Conservation (phyloP, 2,329 filamentous ascomycete genomes). For the Paecilomyces sp. region DNA sequence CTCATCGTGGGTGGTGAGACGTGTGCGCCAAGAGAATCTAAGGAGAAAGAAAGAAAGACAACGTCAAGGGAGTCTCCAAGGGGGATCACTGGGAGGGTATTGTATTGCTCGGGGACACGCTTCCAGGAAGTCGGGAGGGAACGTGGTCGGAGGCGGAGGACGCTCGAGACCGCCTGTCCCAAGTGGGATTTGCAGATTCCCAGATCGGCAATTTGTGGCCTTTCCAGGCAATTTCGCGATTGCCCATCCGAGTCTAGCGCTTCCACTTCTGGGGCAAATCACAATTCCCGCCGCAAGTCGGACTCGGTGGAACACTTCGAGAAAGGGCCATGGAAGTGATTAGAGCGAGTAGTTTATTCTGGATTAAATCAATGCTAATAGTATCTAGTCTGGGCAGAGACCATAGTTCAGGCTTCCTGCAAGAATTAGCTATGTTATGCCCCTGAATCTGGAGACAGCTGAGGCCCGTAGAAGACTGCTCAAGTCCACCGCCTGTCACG, state of each 20-base stretch:
- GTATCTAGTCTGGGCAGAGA: no score
- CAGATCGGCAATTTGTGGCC: slow-evolving; percentile 14
- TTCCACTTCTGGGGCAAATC: background rate
- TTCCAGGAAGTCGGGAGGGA: slow-evolving; percentile 21
- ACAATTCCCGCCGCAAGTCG: background rate
- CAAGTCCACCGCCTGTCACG: no score
- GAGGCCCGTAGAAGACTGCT: no score
- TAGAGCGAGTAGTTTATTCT: no score
- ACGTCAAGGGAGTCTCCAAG: slow-evolving; percentile 4
- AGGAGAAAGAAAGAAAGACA: slow-evolving; percentile 1
- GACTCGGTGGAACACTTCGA: background rate
- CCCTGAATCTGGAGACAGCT: no score
- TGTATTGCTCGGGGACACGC: slow-evolving; percentile 9
- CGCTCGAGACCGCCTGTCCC: slow-evolving; percentile 8
- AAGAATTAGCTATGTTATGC: no score
- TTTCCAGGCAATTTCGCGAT: slow-evolving; percentile 1
- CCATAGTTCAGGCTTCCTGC: no score
- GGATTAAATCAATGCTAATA: no score
- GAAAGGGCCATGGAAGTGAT: background rate
- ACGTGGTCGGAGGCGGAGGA: slow-evolving; percentile 27
- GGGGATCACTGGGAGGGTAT: slow-evolving; percentile 7
- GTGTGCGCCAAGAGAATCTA: slow-evolving; percentile 1
- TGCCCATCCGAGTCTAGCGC: background rate
- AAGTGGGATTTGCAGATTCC: slow-evolving; percentile 32
- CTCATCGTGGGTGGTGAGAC: slow-evolving; percentile 39